These are phyloP conservation scores for Peronospora farinosa DNA, from an alignment of 352 stramenopile species.

Conservation along the genomic window DNA sequence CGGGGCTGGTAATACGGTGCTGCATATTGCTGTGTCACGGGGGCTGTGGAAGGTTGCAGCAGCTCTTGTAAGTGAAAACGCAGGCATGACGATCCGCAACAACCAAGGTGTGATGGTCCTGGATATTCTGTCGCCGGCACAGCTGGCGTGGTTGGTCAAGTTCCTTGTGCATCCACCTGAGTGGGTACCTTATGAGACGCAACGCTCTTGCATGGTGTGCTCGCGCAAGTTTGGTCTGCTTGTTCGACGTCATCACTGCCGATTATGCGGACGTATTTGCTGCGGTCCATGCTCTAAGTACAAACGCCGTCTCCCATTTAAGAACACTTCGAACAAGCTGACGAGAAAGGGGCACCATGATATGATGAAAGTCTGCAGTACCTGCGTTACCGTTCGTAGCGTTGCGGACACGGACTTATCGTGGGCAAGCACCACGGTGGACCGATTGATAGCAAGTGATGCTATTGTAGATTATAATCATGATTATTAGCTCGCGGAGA, in stretches of 20 bases:
- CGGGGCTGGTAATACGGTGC: constrained; percentile 59
- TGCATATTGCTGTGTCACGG: constrained; percentile 75
- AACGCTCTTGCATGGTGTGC: constrained; percentile 73
- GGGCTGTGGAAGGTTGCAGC: constrained; percentile 71
- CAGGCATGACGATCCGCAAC: constrained; percentile 71
- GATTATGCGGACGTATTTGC: constrained; percentile 77
- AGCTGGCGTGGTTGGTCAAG: constrained; percentile 73
- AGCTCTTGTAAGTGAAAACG: constrained; percentile 52
- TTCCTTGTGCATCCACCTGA: constrained; percentile 68
- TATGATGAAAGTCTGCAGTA: constrained; percentile 64
- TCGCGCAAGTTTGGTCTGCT: constrained; percentile 59
- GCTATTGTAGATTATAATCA: constrained; percentile 43
- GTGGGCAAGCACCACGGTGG: constrained; percentile 41
- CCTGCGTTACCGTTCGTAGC: constrained; percentile 58
- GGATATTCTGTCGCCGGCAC: constrained; percentile 59
- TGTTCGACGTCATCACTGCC: constrained; percentile 73
- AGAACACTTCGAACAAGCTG: constrained; percentile 34
- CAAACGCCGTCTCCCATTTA: constrained; percentile 63
- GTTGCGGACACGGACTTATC: constrained; percentile 46
- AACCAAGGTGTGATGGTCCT: constrained; percentile 66
- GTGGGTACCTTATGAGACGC: constrained; percentile 59
- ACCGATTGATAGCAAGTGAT: constrained; percentile 52
- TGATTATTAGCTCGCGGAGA: constrained; percentile 36
- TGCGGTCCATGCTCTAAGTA: constrained; percentile 74
- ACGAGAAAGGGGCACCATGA: constrained; percentile 39